Base-by-base conservation (phyloP, 1,139 yeast species). In the Taphrina betulina region DNA sequence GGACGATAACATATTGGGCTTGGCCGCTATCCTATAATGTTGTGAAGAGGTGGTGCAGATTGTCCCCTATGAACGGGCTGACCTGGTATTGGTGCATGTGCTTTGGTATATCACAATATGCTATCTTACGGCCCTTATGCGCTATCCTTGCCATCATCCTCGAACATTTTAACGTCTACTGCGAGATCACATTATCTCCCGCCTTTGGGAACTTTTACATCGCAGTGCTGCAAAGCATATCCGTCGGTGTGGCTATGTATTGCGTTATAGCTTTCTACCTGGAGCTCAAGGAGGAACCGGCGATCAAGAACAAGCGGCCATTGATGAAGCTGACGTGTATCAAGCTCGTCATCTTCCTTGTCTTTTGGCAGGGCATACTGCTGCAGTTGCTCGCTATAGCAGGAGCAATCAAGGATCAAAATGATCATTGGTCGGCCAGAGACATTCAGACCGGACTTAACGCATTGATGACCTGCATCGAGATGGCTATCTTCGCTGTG, bases 41-140 rank as follows among this genome's bases (percentile, higher is more conserved):
- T 28, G 22, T 33, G 1, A 16, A 44, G 22, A 7, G 23, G 19
- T 4, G 2, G 12, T 16, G 19, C 20, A 38, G 23, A 16, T 40
- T 34, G 3, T 12, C 19, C 22, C 34, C 20, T 5, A 41, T 41
- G 46, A 41, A 41, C 5, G 51, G 51, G 1, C 17, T 33, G 20
- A 31, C 40, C 1, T 44, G 51, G 51, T 44, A 33, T 23, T 12
- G 26, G 16, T 14, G 10, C 31, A 34, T 44, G 19, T 22, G 34
- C n/a, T 44, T 44, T 22, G 51, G 51, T 12, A 44, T 34, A 19
- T 33, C 40, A 7, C 51, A 44, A 23, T 44, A 44, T 24, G 51
- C 40, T 17, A 22, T 44, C 28, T 16, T 44, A 2, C 51, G 51
- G 10, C 51, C 51, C 7, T 14, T 20, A n/a, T 22, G 31, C 12